Base-by-base conservation (phyloP, 129 eudicot genomes). In the Cynara cardunculus region DNA sequence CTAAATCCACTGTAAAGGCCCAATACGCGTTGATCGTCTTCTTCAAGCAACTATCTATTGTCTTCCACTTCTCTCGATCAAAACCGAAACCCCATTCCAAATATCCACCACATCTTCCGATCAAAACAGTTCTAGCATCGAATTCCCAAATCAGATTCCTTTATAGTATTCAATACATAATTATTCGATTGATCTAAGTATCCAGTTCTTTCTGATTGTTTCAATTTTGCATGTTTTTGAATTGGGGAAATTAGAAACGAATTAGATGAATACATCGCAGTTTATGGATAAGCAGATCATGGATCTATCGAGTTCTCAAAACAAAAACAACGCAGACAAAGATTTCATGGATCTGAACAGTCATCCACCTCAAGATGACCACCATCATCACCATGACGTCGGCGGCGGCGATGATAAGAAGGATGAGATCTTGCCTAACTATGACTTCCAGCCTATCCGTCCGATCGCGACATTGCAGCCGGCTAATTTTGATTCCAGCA, bases 221-320 rank as follows among this genome's bases (percentile, higher is more conserved):
- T 16, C 71, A 5, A 22, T 34, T 30, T 76, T 12, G 67, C 62
- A 22, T 62, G 69, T 46, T 68, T 44, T 13, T 73, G 37, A 69
- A 70, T 65, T 75, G 5, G 49, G 61, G 31, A 59, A n/a, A 21
- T 3, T 5, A 65, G 14, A 27, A 80, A 21, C 19, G 66, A 32
- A 26, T 25, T 87, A 85, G 81, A 95, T 95, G 99, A 90, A 92
- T 75, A 83, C 97, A 64, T 89, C 93, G 80, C 86, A 85, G 89
- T 95, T 72, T 78, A 92, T 90, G 97, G 99, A 95, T 86, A 95
- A 95, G 78, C 97, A 95, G 87, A 95, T 95, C 80, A 95, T 95
- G 99, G 97, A 95, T 89, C 94, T 95, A 74, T 87, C 96, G 27
- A 86, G 88, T 82, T 90, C 99, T 0, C 91, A 89, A 65, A 83